Evolutionary conservation across 2,329 filamentous ascomycete genomes (phyloP).

Genomic region (Elsinoe batatas): DNA sequence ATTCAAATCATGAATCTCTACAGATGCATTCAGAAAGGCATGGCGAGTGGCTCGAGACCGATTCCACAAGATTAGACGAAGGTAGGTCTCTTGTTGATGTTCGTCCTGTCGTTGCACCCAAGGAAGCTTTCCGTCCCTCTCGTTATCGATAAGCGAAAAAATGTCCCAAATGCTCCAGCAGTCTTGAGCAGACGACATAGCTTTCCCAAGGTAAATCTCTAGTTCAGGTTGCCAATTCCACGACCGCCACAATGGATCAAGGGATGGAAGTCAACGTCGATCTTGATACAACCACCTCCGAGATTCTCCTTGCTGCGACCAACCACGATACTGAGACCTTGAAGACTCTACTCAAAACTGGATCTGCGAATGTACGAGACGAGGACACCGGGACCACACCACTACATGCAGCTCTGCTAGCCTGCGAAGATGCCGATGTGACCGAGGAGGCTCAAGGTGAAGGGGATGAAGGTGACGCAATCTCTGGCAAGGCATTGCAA

Average conservation of each 20-base stretch:
- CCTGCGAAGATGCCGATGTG: conserved; percentile 36
- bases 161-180: neutral
- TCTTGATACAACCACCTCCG: conserved; percentile 41
- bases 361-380: conserved; percentile 67
- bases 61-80: too few species aligned
- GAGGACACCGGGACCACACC: conserved; percentile 76
- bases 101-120: too few species aligned
- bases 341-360: conserved; percentile 53
- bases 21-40: too few species aligned
- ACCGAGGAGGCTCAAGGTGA: conserved; percentile 23
- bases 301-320: conserved; percentile 55
- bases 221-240: neutral
- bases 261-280: conserved; percentile 25
- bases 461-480: conserved; percentile 24
- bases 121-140: too few species aligned
- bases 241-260: neutral
- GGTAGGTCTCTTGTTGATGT: too few species aligned
- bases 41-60: too few species aligned
- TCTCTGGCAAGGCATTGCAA: conserved; percentile 25
- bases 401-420: conserved; percentile 79
- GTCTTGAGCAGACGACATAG: too few species aligned
- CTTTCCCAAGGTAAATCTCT: too few species aligned
- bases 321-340: conserved; percentile 59
- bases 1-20: too few species aligned
- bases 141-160: conserved; percentile 3